Percentiles rank a stretch among this genome's conserved stretches.
These are phyloP conservation scores for Nitzschia sp. DNA, from an alignment of 108 stramenopile species.

Conservation along the genomic window DNA sequence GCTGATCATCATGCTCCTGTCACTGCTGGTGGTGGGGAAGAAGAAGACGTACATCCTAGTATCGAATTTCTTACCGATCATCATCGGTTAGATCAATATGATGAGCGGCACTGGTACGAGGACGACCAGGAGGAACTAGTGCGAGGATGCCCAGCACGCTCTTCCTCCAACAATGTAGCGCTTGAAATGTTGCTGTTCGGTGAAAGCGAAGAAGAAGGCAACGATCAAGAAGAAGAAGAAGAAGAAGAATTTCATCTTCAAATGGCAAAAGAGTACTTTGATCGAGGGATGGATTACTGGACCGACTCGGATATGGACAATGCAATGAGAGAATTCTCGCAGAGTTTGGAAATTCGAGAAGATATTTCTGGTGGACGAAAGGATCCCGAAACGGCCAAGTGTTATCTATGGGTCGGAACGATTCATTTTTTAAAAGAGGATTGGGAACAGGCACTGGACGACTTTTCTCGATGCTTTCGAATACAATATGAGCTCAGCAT, in stretches of 20 bases:
- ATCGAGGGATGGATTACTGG: not conserved
- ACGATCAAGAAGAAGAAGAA: not conserved
- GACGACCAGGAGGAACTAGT: no score
- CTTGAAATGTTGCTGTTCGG: not conserved
- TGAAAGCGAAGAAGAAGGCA: not conserved
- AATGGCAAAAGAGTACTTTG: not conserved
- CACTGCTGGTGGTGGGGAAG: no score
- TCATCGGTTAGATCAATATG: no score
- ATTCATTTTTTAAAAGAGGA: constrained; percentile 2
- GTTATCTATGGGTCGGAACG: constrained; percentile 6
- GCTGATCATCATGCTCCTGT: no score
- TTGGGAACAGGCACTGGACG: not conserved
- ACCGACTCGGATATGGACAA: not conserved
- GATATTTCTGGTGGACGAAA: not conserved
- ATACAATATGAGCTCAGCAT: not conserved
- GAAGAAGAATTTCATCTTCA: constrained; percentile 7
- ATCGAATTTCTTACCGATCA: no score
- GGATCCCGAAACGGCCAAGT: not conserved
- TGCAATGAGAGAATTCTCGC: not conserved
- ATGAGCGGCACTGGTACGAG: no score
- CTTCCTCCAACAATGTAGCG: no score
- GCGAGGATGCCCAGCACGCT: no score
- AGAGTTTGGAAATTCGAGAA: constrained; percentile 1
- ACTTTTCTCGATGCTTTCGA: constrained; percentile 8
- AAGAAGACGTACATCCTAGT: no score